Evolutionary conservation across 169 alveolate genomes (phyloP), one percentile per base, ranked within the genome.

Genomic region (Plasmodium coatneyi): DNA sequence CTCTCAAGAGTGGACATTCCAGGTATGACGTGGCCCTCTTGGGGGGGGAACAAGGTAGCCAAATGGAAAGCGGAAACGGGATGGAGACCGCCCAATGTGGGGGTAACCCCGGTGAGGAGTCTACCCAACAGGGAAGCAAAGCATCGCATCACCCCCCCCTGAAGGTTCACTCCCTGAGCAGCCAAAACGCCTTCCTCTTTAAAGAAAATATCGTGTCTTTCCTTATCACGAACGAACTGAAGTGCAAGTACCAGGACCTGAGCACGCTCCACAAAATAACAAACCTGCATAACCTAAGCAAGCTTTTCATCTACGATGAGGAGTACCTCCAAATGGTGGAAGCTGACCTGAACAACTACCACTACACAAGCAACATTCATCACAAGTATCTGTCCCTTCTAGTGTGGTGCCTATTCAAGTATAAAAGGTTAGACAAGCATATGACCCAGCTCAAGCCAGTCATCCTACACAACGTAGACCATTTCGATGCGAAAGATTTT

Each of bases 321-420:
- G 36, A 79, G 39, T 90, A 41, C 71, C 80, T 90, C n/a, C 32
- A 70, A 0, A 41, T 90, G 72, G 54, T 90, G 6, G 92, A 90
- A 90, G 70, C 80, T 3, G 94, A 90, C 79, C 30, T 90, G 54
- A 90, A 72, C 10, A 90, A 90, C 36, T 79, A 90, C 52, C 91
- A 90, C 70, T 90, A 90, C 54, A 70, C 66, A 90, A 80, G 74
- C 72, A 90, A 90, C 32, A 90, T 90, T 28, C 94, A 90, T 36
- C 91, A 90, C 83, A 90, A 80, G 52, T 90, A 90, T 90, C 72
- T 90, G 19, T 16, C 89, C 25, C 76, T 90, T 14, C 72, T 90
- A 90, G 66, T 80, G 36, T 90, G 94, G 94, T 90, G 94, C 46
- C 16, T 90, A 41, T 80, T 66, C 66, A 90, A 90, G 72, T 90